These are phyloP conservation scores for Trichoderma gamsii DNA, from an alignment of 495 filamentous ascomycete genomes.

Conservation along the genomic window DNA sequence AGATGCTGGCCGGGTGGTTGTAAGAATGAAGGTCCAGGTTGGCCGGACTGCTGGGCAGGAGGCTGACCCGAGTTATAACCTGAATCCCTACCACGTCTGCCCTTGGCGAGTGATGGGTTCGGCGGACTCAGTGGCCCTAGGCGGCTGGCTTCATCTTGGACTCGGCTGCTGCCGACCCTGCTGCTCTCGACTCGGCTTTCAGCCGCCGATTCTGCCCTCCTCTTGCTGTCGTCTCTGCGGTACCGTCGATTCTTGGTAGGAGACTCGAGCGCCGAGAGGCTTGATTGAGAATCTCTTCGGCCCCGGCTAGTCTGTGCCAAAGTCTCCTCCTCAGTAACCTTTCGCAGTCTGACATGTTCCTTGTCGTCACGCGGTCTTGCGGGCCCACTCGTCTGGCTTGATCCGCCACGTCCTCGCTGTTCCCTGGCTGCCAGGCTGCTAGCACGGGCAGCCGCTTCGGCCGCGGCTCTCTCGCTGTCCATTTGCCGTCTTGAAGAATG, in stretches of 20 bases:
- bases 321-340: conserved; percentile 15
- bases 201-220: conserved; percentile 35
- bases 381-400: conserved; percentile 46
- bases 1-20: conserved; percentile 19
- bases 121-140: conserved; percentile 36
- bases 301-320: background rate
- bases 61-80: conserved; percentile 46
- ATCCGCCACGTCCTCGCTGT: conserved; percentile 32
- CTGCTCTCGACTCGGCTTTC: conserved; percentile 32
- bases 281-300: conserved; percentile 39
- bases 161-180: conserved; percentile 35
- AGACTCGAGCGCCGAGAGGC: conserved; percentile 39
- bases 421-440: conserved; percentile 33
- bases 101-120: conserved; percentile 39
- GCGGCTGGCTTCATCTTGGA: conserved; percentile 22
- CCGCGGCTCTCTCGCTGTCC: conserved; percentile 43
- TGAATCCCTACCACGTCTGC: conserved; percentile 44
- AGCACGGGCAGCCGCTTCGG: conserved; percentile 43
- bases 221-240: conserved; percentile 37
- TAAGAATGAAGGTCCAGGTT: conserved; percentile 34
- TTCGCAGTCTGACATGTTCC: conserved; percentile 67
- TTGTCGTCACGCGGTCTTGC: conserved; percentile 71
- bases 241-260: conserved; percentile 36
- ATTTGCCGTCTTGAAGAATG: conserved; percentile 33
- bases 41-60: conserved; percentile 18